Evolutionary conservation across 495 filamentous ascomycete genomes (phyloP).

Genomic region (Annulohypoxylon moriforme): DNA sequence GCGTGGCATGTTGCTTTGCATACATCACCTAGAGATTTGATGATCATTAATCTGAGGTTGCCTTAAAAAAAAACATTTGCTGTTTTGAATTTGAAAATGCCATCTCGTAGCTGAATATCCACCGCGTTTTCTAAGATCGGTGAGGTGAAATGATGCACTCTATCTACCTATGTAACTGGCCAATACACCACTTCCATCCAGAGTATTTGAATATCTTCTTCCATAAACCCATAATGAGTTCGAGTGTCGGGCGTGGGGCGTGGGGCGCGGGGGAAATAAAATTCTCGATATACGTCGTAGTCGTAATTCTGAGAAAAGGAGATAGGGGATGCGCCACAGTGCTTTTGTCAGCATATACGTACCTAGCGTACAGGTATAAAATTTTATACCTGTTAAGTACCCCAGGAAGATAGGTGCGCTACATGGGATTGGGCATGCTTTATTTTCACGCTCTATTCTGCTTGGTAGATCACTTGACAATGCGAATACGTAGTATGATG

Average conservation of each 20-base stretch:
- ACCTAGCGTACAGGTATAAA: no score
- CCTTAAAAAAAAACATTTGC: not conserved
- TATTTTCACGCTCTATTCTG: not conserved
- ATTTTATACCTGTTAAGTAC: no score
- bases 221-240: no score
- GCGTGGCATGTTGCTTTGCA: conserved; percentile 21
- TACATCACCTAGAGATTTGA: not conserved
- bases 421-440: not conserved
- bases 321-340: conserved; percentile 3
- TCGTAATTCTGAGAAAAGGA: not conserved
- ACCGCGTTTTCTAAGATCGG: not conserved
- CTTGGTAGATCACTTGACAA: conserved; percentile 25
- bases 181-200: no score
- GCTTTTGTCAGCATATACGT: conserved; percentile 37
- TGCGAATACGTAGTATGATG: conserved; percentile 20
- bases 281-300: no score
- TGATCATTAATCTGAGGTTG: conserved; percentile 12
- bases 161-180: not conserved
- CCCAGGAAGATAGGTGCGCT: no score
- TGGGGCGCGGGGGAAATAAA: no score
- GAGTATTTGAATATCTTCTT: no score
- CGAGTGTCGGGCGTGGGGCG: no score
- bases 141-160: not conserved
- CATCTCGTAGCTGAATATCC: not conserved
- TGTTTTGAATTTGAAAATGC: not conserved